Conservation (phyloP, 2,329 filamentous ascomycete species). For the Aspergillus novoparasiticus region DNA sequence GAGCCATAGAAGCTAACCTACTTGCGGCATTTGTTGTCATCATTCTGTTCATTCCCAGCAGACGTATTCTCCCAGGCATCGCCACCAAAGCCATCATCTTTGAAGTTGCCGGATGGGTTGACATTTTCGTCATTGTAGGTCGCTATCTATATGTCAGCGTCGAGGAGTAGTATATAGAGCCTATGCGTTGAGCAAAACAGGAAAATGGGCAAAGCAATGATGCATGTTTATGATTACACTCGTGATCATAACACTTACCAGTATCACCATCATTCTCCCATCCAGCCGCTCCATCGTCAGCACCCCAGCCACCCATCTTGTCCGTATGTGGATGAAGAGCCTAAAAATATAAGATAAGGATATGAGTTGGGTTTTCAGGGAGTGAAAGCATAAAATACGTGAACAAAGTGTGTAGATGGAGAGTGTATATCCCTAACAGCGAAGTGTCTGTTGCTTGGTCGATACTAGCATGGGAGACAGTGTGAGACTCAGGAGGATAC, state of each 20-base stretch:
- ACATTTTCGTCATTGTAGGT: conserved; percentile 19
- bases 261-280: background rate
- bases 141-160: background rate
- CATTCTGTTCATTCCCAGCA: conserved; percentile 6
- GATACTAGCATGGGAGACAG: background rate
- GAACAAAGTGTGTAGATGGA: background rate
- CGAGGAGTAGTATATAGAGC: background rate
- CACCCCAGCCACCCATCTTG: background rate
- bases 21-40: conserved; percentile 40
- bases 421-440: background rate
- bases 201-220: background rate
- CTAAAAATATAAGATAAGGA: background rate
- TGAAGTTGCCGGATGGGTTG: conserved; percentile 13
- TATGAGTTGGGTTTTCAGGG: background rate
- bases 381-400: background rate
- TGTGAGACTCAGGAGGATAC: background rate
- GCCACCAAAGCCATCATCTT: conserved; percentile 8
- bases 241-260: background rate
- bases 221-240: background rate
- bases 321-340: background rate
- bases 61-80: conserved; percentile 8
- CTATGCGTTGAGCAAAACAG: background rate
- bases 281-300: background rate
- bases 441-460: background rate
- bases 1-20: conserved; percentile 25